Base-by-base conservation (phyloP, 495 filamentous ascomycete species). In the Hypoxylon intermedium region DNA sequence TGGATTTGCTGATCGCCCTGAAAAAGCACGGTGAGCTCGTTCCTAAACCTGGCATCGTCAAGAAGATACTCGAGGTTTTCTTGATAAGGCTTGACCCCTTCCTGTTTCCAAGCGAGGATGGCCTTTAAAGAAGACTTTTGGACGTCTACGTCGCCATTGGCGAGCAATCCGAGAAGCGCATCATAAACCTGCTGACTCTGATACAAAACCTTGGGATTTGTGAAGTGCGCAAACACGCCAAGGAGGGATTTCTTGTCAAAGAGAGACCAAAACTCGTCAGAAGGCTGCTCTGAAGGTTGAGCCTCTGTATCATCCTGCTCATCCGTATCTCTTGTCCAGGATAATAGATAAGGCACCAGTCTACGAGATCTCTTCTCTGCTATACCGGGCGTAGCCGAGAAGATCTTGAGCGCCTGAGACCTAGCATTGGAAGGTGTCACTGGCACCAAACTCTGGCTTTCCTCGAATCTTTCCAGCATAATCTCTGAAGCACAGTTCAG, bases 11-110 rank as follows among this genome's bases (percentile, higher is more conserved):
- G 90, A 49, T 92, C 87, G 6, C 92, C 89, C 65, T 92, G 90
- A 43, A 98, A 84, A 51, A 98, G 88, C 1, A 92, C 84, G 0
- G 91, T 84, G 11, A 98, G 82, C 73, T 97, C 92, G 66, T 98
- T 95, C 65, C 90, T 87, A 75, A 98, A 97, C 38, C 89, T 80
- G 2, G 90, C 84, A 56, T 98, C 94, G 63, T 99, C 95, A 11
- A 98, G 80, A 3, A 99, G 79, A 59, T 93, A 94, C 31, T 90
- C 82, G 6, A 99, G 78, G 58, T 92, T 89, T 63, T 97, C 93
- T 58, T 93, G 83, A 67, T 97, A 98, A 2, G 86, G 85, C 40
- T 79, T 80, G 42, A 99, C 78, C 13, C 79, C 84, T 2, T 87
- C 77, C 30, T 83, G 79, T 70, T 96, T 97, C 93, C 94, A 98